phyloP scores from a whole-genome alignment of 768 basidiomycete genomes.

The Crepidotus variabilis region DNA sequence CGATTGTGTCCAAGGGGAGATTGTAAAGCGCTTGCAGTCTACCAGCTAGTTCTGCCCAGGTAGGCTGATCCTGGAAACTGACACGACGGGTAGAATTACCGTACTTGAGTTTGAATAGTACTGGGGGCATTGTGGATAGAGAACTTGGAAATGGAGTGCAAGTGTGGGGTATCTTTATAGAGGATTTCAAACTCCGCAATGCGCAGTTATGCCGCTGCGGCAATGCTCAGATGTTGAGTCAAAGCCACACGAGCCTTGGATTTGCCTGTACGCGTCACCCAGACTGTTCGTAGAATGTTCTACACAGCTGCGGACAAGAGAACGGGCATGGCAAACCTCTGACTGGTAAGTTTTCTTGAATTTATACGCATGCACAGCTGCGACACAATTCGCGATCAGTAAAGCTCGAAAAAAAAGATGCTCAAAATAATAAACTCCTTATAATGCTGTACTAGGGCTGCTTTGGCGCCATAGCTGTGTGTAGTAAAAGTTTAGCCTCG shows the following conservation, averaged over 20 bases:
- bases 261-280: background rate
- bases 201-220: constrained; percentile 26
- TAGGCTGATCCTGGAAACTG: constrained; percentile 45
- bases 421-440: no score
- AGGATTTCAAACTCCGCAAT: constrained; percentile 41
- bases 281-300: background rate
- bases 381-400: no score
- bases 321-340: no score
- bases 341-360: no score
- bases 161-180: constrained; percentile 10
- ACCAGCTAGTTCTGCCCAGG: constrained; percentile 53
- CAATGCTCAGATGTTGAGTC: constrained; percentile 3
- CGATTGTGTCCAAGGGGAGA: constrained; percentile 57
- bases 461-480: no score
- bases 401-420: no score
- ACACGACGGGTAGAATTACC: constrained; percentile 59
- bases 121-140: constrained; percentile 35
- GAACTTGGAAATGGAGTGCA: constrained; percentile 2
- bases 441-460: no score
- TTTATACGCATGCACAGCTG: no score
- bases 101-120: constrained; percentile 62
- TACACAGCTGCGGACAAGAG: background rate
- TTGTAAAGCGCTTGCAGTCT: constrained; percentile 48
- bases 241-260: background rate
- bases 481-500: no score